Evolutionary conservation across 2,329 filamentous ascomycete genomes (phyloP), one percentile per base, ranked within the genome.

Genomic region (Tetracladium maxilliforme): DNA sequence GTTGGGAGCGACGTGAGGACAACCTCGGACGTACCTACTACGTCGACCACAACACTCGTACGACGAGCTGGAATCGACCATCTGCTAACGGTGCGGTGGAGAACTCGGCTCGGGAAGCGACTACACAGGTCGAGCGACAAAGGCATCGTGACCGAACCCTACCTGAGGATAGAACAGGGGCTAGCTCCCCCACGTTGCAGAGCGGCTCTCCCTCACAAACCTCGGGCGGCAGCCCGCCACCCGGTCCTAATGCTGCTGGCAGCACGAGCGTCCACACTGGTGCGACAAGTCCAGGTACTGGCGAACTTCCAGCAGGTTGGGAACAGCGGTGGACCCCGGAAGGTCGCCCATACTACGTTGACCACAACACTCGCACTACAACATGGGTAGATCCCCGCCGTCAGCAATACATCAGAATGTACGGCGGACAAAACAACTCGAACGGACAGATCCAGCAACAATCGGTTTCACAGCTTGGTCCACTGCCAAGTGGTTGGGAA

Each of bases 371-470:
- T 7, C 72, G 90, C 36, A 95, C 90, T 2, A 98, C 90, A 0
- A 95, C 90, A 1, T 98, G 90, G 90, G 90, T 98, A 10, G 90
- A 98, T 48, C 90, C 90, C 16, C 75, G 90, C 39, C 76, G 90
- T 33, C 90, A 95, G 53, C 90, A 98, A 51, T 98, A 94, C 54
- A 95, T 98, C 32, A 70, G 90, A 30, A 94, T 95, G 81, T 98
- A 98, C 46, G 70, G 70, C 16, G 87, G 86, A 3, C 81, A 87
- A 41, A 90, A 83, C 51, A 80, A 77, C 33, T 70, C 73, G 38
- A 84, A 76, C 40, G 86, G 82, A 23, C 79, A 75, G 26, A 93
- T 95, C 36, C 87, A 95, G 51, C 87, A 94, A 47, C 90, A 98
- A 53, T 87, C 90, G 1, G 90, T 98, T 3, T 95, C 90, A 3